Evolutionary conservation across 2,329 filamentous ascomycete genomes (phyloP), one percentile per base, ranked within the genome.

Genomic region (Periconia macrospinosa): DNA sequence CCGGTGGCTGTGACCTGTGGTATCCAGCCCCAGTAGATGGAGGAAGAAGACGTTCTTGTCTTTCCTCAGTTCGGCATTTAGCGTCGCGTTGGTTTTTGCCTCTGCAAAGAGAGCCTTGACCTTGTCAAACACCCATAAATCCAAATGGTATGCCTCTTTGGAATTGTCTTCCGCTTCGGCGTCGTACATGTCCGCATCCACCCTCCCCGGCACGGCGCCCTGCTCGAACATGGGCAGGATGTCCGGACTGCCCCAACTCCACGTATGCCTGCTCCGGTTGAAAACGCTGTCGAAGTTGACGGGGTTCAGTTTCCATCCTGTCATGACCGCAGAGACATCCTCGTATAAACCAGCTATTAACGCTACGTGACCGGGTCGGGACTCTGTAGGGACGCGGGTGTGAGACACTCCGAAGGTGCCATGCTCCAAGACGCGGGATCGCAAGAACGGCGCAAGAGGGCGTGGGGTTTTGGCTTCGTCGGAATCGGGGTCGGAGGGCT

Each of bases 211-310:
- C 10, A 90, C 86, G 20, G 94, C 93, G n/a, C 94, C 94, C 53
- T 92, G 84, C 70, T 95, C 87, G 71, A 99, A 99, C 94, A 99
- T 99, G 50, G 90, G 90, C 61, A 99, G 77, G 66, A 99, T 99
- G 75, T 99, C 94, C 1, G 94, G 94, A 69, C 92, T 97, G 2
- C 94, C 94, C 94, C 94, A 99, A 74, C 92, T 96, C 94, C 94
- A 99, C 8, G 95, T 99, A 76, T 99, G 95, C 44, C 88, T 83
- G 70, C 93, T 97, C 58, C 91, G 86, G 73, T 99, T 99, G 83
- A 99, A 99, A 11, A 99, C 92, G 68, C 93, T 97, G 77, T 99
- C 94, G 68, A 99, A 99, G 70, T 97, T 90, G 68, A 99, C 94
- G 0, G 94, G 94, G 71, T 99, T 99, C 63, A 97, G 79, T 77